Percentiles rank a stretch among this genome's conserved stretches.
phyloP scores from a whole-genome alignment of 1,284 basidiomycete genomes.

The Boletus semigastroideus region DNA sequence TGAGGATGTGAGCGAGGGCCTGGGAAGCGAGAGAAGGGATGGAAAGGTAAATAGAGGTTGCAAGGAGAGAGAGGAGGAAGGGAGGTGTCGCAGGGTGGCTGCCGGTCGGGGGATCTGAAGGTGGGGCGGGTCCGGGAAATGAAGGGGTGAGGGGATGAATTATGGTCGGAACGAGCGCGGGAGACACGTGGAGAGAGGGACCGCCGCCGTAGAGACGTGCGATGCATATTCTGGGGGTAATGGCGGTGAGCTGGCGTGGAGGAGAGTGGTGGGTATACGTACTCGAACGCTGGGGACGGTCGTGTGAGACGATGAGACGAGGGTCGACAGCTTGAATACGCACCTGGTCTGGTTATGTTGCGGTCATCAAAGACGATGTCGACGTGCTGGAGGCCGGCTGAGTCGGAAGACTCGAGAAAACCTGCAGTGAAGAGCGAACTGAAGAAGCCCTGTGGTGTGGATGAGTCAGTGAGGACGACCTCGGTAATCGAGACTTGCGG shows the following conservation, averaged over 20 bases:
- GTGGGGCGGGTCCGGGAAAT: constrained; percentile 42
- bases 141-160: constrained; percentile 68
- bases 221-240: constrained; percentile 67
- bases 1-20: constrained; percentile 69
- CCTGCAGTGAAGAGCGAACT: constrained; percentile 80
- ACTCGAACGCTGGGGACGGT: constrained; percentile 60
- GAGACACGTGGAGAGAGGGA: constrained; percentile 67
- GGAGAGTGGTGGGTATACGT: constrained; percentile 23
- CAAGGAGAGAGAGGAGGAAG: constrained; percentile 84
- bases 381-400: constrained; percentile 45
- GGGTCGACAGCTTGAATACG: constrained; percentile 21
- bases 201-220: constrained; percentile 85
- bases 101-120: constrained; percentile 41
- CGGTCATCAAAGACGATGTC: constrained; percentile 78
- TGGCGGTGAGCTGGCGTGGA: background rate
- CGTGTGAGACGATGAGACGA: constrained; percentile 7
- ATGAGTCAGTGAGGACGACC: background rate
- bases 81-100: constrained; percentile 78
- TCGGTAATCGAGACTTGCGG: constrained; percentile 41
- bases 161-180: constrained; percentile 64
- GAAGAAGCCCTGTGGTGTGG: constrained; percentile 69
- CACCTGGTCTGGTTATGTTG: constrained; percentile 84
- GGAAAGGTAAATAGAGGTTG: constrained; percentile 84
- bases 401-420: constrained; percentile 61
- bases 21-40: constrained; percentile 78